Evolutionary conservation across 495 filamentous ascomycete species (phyloP).

Genomic region (Trichodelitschia bisporula): DNA sequence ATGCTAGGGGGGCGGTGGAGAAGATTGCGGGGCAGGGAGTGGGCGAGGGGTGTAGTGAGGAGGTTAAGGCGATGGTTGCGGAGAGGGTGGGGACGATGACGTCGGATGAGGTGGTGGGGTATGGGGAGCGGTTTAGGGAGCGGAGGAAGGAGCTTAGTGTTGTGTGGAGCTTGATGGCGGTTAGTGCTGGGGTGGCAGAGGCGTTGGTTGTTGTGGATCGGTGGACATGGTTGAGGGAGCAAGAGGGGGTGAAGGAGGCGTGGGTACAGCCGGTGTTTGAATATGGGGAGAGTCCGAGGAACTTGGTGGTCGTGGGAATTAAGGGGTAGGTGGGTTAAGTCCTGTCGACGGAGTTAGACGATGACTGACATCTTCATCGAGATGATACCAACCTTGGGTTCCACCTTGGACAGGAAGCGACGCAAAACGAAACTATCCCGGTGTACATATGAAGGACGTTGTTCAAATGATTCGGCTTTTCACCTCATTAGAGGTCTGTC

Average conservation of each 20-base stretch:
- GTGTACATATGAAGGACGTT: no score
- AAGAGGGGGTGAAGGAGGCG: slow-evolving; percentile 24
- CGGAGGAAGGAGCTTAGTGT: slow-evolving; percentile 63
- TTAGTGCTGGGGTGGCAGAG: slow-evolving; percentile 71
- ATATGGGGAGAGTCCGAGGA: slow-evolving; percentile 67
- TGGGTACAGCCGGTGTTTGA: slow-evolving; percentile 94
- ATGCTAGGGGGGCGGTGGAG: slow-evolving; percentile 51
- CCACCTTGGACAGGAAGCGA: no score
- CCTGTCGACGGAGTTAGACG: no score
- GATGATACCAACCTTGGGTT: no score
- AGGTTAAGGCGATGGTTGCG: slow-evolving; percentile 23
- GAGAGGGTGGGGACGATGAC: slow-evolving; percentile 32
- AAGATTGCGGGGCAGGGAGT: slow-evolving; percentile 32
- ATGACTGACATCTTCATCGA: no score
- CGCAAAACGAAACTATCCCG: no score
- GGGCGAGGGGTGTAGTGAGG: slow-evolving; percentile 9
- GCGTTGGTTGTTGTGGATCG: slow-evolving; percentile 76
- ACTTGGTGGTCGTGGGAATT: slow-evolving; percentile 70
- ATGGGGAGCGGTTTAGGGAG: slow-evolving; percentile 34
- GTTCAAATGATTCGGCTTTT: no score
- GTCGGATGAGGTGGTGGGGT: slow-evolving; percentile 36
- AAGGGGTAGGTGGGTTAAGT: slow-evolving; percentile 31
- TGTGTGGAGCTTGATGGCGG: slow-evolving; percentile 86
- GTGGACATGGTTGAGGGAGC: slow-evolving; percentile 71
- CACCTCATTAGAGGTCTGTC: no score